A percentile compares a stretch with the other conserved stretches of the same genome.
Conservation (phyloP, 75 land plant species). For the Adiantum capillusveneris region DNA sequence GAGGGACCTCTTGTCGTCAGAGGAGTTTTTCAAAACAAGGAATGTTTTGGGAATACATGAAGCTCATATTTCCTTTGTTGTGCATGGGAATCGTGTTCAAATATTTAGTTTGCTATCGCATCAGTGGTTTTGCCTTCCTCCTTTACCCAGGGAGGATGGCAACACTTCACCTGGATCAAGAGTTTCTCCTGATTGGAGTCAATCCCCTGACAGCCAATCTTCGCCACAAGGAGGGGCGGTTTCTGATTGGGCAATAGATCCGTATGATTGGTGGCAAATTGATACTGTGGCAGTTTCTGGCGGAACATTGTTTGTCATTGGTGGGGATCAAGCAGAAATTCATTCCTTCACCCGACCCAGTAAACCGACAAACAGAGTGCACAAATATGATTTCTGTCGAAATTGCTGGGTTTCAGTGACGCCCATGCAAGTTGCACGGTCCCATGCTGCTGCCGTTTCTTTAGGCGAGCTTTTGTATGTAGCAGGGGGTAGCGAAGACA, state of each 20-base stretch:
- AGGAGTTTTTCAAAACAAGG: constrained; percentile 13
- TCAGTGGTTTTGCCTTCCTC: constrained; percentile 22
- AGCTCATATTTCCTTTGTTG: constrained; percentile 18
- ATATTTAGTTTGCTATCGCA: constrained; percentile 11
- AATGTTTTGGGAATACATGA: constrained; percentile 6
- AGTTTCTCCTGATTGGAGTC: neutral
- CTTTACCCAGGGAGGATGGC: constrained; percentile 15
- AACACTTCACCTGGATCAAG: neutral
- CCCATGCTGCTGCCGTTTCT: constrained; percentile 18
- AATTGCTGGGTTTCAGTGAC: constrained; percentile 15
- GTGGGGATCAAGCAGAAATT: constrained; percentile 10
- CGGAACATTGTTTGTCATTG: constrained; percentile 20
- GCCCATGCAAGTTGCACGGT: constrained; percentile 16
- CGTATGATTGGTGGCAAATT: constrained; percentile 28
- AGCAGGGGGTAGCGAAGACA: constrained; percentile 13
- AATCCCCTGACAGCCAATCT: neutral
- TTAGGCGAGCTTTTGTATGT: constrained; percentile 11
- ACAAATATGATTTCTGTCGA: constrained; percentile 16
- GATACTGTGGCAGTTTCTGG: constrained; percentile 20
- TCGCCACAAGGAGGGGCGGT: neutral
- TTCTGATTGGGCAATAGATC: constrained; percentile 13
- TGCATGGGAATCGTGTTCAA: constrained; percentile 20
- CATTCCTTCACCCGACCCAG: constrained; percentile 7
- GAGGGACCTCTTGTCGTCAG: constrained; percentile 16
- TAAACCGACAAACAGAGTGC: constrained; percentile 13